Percentiles rank a stretch among this genome's conserved stretches.
These are phyloP conservation scores for Orobanche coerulescens DNA, from an alignment of 257 asterid species.

Conservation along the genomic window DNA sequence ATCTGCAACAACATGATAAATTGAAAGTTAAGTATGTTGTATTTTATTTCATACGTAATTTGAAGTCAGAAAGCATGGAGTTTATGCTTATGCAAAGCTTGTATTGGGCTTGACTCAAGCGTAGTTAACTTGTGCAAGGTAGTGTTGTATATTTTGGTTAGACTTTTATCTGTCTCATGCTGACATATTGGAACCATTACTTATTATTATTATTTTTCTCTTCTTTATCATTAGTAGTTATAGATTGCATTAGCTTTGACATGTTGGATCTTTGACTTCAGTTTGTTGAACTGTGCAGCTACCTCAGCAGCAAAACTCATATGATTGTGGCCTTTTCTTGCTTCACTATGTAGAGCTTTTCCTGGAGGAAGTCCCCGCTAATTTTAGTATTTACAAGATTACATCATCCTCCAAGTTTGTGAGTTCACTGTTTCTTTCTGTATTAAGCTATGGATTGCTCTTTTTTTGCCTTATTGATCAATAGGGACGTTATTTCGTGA, in stretches of 20 bases:
- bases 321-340: conserved; percentile 91
- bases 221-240: neutral
- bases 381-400: conserved; percentile 60
- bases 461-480: neutral
- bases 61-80: conserved; percentile 3
- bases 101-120: conserved; percentile 6
- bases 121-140: conserved; percentile 7
- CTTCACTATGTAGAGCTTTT: conserved; percentile 90
- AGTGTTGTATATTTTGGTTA: neutral
- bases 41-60: neutral
- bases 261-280: conserved; percentile 21
- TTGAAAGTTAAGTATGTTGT: neutral
- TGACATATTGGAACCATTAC: neutral
- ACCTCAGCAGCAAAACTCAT: conserved; percentile 88
- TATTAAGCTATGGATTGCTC: conserved; percentile 11
- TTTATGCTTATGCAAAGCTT: neutral
- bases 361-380: conserved; percentile 65
- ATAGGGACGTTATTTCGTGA: neutral
- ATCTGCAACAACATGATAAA: no score
- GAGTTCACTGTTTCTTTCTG: conserved; percentile 34
- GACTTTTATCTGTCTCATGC: neutral
- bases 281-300: conserved; percentile 44
- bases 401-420: conserved; percentile 59
- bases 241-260: neutral
- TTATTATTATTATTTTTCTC: conserved; percentile 1